These are phyloP conservation scores for Pichia sporocuriosa DNA, from an alignment of 805 yeast genomes.

Conservation along the genomic window DNA sequence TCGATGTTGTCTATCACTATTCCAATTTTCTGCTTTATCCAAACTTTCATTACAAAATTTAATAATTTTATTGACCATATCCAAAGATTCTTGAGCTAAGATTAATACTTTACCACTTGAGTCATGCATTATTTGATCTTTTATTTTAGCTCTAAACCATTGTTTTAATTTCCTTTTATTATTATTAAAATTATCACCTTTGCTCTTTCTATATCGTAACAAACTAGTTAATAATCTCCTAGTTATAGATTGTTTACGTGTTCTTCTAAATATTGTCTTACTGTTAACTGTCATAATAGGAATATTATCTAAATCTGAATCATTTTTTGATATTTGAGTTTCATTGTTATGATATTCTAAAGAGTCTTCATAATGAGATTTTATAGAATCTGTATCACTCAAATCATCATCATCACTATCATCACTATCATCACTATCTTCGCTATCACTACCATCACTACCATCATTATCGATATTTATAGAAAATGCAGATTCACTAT, in stretches of 20 bases:
- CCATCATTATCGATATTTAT: constrained; percentile 15
- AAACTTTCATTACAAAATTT: constrained; percentile 80
- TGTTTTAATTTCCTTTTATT: constrained; percentile 12
- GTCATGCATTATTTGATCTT: constrained; percentile 28
- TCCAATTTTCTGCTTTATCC: constrained; percentile 82
- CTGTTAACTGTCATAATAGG: constrained; percentile 12
- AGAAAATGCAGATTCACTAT: constrained; percentile 11
- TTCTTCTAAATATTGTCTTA: constrained; percentile 11
- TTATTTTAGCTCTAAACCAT: constrained; percentile 26
- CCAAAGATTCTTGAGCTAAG: constrained; percentile 83
- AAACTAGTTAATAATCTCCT: constrained; percentile 25
- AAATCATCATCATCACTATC: constrained; percentile 13
- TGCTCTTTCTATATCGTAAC: constrained; percentile 21
- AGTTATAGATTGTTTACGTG: constrained; percentile 17
- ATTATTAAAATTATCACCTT: constrained; percentile 10
- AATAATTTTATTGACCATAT: constrained; percentile 78
- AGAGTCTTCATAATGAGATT: constrained; percentile 8
- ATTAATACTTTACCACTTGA: constrained; percentile 68
- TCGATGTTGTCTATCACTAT: constrained; percentile 24
- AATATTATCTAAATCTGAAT: constrained; percentile 8
- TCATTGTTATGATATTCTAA: constrained; percentile 2
- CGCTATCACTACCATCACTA: constrained; percentile 14
- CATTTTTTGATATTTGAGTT: constrained; percentile 14
- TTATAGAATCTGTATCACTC: not conserved
- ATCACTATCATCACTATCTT: constrained; percentile 17